Evolutionary conservation across 495 filamentous ascomycete species (phyloP).

Genomic region (Terfezia boudieri): DNA sequence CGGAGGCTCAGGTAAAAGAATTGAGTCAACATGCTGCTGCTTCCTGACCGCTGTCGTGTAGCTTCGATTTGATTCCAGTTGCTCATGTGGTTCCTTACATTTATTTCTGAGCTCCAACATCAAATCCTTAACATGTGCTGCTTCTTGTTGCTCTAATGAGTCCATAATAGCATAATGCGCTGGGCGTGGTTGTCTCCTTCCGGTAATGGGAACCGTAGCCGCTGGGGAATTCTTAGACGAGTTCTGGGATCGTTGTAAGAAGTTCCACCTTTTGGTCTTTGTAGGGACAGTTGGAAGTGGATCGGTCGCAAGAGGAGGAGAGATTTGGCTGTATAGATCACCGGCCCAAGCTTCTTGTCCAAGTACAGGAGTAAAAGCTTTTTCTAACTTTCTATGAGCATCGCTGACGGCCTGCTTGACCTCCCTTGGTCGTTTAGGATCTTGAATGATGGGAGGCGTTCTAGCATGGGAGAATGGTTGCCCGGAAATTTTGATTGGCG

Average conservation of each 20-base stretch:
- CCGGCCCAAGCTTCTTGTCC: background rate
- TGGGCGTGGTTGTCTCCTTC: conserved; percentile 2
- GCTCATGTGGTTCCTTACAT: conserved; percentile 1
- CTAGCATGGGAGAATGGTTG: background rate
- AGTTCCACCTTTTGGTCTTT: background rate
- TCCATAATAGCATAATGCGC: conserved; percentile 76
- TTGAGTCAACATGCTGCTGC: conserved; percentile 26
- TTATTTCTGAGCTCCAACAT: conserved; percentile 11
- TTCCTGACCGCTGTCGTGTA: conserved; percentile 14
- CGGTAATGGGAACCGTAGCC: background rate
- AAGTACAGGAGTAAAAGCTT: background rate
- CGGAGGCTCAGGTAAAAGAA: conserved; percentile 33
- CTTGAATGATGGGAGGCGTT: background rate
- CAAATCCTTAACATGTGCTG: conserved; percentile 27
- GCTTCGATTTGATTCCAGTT: background rate
- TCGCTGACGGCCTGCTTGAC: background rate
- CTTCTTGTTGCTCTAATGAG: conserved; percentile 42
- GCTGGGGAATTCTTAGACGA: background rate
- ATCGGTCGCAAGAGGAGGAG: background rate
- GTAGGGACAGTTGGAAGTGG: background rate
- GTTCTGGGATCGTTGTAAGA: background rate
- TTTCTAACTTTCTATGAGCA: background rate
- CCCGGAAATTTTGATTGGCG: conserved; percentile 7
- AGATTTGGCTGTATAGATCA: background rate
- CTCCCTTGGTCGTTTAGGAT: background rate